Evolutionary conservation across 305 asterid genomes (phyloP), one percentile per base, ranked within the genome.

Genomic region (Striga hermonthica): DNA sequence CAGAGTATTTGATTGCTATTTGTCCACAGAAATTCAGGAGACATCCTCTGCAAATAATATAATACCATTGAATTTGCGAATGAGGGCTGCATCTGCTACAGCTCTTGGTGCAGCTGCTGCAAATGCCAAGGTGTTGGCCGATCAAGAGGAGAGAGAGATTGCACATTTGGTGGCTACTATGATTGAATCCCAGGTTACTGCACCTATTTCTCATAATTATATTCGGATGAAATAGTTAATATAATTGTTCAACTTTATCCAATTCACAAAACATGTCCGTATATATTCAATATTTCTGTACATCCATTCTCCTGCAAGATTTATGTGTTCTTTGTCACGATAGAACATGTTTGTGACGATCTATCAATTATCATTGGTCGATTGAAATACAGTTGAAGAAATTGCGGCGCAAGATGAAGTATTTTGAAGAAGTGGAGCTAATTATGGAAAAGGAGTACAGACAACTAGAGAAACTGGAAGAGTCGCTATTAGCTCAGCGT

Each of bases 41-140:
- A 62, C 64, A 64, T 65, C 82, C 37, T 61, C 80, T 47, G 57
- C 65, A 59, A 84, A 80, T 83, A 83, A 77, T 72, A 74, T 73
- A 50, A 82, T 87, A 66, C 89, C 95, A n/a, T 73, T 75, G 72
- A 84, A 83, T 68, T 73, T 92, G 78, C 83, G 93, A 66, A 86
- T 76, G 69, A 80, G 93, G 72, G 96, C 94, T 34, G 95, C 97
- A 60, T 81, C 95, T 53, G 97, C 98, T 54, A 80, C 97, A 4
- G 91, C 95, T 45, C 85, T 92, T 47, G 96, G 90, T 58, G 93
- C 84, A 65, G 97, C 96, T 60, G 97, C 98, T 60, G 97, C 93
- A 60, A 89, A 84, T 72, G 96, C 98, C 37, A 87, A 84, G 72
- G 66, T 86, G 79, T 82, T 89, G 87, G 97, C 97, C 56, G 92